phyloP scores from a whole-genome alignment of 768 basidiomycete species.

The Candolleomyces aberdarensis region DNA sequence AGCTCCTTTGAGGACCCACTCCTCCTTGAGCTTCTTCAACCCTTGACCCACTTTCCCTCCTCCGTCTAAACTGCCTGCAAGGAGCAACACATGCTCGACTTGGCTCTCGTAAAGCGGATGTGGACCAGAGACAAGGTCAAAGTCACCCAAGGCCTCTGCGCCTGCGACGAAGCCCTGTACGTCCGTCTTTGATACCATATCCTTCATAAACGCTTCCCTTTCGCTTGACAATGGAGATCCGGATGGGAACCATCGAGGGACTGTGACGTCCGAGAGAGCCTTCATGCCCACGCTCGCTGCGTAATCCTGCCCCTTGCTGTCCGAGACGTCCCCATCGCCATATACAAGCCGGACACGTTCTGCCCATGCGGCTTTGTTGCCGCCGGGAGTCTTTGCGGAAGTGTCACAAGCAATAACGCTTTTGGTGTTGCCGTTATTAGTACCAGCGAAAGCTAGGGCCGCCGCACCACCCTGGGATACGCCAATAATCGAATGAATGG shows the following conservation, averaged over 20 bases:
- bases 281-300: slow-evolving; percentile 37
- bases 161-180: slow-evolving; percentile 45
- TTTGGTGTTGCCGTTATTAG: slow-evolving; percentile 18
- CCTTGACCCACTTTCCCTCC: slow-evolving; percentile 42
- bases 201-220: not conserved
- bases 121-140: slow-evolving; percentile 27
- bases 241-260: slow-evolving; percentile 48
- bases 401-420: slow-evolving; percentile 51
- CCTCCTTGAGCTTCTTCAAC: slow-evolving; percentile 28
- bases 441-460: slow-evolving; percentile 41
- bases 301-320: slow-evolving; percentile 19
- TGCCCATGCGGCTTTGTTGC: slow-evolving; percentile 49
- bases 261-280: slow-evolving; percentile 37
- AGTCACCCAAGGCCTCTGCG: slow-evolving; percentile 42
- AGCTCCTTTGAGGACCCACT: slow-evolving; percentile 25
- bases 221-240: slow-evolving; percentile 21
- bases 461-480: slow-evolving; percentile 54
- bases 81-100: slow-evolving; percentile 34
- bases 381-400: slow-evolving; percentile 37
- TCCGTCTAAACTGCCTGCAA: slow-evolving; percentile 48
- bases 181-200: slow-evolving; percentile 32
- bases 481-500: slow-evolving; percentile 45
- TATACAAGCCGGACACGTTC: slow-evolving; percentile 38
- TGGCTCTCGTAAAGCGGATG: slow-evolving; percentile 16
- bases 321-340: slow-evolving; percentile 15